Percentiles rank a stretch among this genome's conserved stretches.
Conservation (phyloP, 2,329 filamentous ascomycete genomes). For the Colletotrichum sp. region DNA sequence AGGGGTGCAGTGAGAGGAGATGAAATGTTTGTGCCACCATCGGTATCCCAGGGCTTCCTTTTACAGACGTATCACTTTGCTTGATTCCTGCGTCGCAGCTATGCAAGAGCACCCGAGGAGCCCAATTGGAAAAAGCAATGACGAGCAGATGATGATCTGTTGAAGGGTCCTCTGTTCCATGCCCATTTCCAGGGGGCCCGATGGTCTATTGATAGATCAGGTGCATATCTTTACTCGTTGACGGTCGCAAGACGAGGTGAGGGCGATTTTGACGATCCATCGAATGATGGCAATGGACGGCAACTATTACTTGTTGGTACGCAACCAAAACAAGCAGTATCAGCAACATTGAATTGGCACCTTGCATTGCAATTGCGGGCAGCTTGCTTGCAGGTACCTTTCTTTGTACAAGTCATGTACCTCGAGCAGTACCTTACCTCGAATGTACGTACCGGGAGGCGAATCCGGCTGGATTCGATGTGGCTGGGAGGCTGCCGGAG, state of each 20-base stretch:
- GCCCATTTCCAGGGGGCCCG: not conserved
- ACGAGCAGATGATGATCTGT: not conserved
- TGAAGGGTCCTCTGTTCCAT: not conserved
- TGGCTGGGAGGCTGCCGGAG: constrained; percentile 9
- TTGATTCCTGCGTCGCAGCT: not conserved
- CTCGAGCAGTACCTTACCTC: not conserved
- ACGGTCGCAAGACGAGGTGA: not conserved
- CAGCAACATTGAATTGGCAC: not conserved
- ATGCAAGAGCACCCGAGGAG: not conserved
- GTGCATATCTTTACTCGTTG: not conserved
- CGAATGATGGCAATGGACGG: not conserved
- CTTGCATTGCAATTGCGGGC: not conserved
- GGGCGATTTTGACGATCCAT: not conserved
- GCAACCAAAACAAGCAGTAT: not conserved
- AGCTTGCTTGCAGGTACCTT: not conserved
- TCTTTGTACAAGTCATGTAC: not conserved
- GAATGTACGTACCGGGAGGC: constrained; percentile 1
- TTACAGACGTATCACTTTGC: not conserved
- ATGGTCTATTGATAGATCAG: not conserved
- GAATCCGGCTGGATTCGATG: constrained; percentile 2
- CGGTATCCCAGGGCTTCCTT: not conserved
- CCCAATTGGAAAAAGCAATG: not conserved
- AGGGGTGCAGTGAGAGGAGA: not conserved
- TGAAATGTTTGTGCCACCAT: not conserved
- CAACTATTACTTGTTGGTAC: not conserved